Evolutionary conservation across 2,329 filamentous ascomycete species (phyloP), one percentile per base, ranked within the genome.

Genomic region (Xylaria sp.): DNA sequence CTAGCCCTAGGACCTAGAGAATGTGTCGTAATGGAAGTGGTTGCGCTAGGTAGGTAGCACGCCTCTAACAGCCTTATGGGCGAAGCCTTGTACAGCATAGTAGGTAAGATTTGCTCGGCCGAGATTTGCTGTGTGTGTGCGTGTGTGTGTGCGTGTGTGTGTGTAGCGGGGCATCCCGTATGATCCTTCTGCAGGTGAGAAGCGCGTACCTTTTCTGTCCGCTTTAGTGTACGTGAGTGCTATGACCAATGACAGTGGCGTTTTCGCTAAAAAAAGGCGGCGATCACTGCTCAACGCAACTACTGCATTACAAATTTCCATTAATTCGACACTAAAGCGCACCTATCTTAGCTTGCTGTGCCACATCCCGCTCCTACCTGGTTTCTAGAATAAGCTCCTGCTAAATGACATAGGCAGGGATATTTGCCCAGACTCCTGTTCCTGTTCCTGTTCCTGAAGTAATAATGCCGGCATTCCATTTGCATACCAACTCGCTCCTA

Each of bases 121-220:
- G n/a, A 30, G 47, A 34, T 47, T 21, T 34, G 17, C 30, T 54
- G 24, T 27, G 24, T 27, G n/a, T 27, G 24, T 27, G 24, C 4
- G 24, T 27, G 24, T 36, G 6, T 2, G 34, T 7, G 8, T 36
- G 24, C 4, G 24, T 36, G 34, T 7, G 34, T 1, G 24, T 17
- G 47, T 27, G 27, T 12, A 34, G 45, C 19, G 34, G 36, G 61
- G 39, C 51, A 34, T 48, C 45, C 30, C 66, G 66, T 68, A 32
- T 68, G 61, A 68, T 68, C 66, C 66, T 68, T 65, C 51, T 42
- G 27, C 19, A 7, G 12, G 34, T 32, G 34, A 53, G 24, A 27
- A 27, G 47, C 17, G 21, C 24, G 30, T 24, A 19, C 24, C 36
- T 42, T 9, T 48, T 4, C 34, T 19, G 47, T 21, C 42, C 50